These are phyloP conservation scores for Corymbia calophylla DNA, from an alignment of 441 rosid genomes.

Conservation along the genomic window DNA sequence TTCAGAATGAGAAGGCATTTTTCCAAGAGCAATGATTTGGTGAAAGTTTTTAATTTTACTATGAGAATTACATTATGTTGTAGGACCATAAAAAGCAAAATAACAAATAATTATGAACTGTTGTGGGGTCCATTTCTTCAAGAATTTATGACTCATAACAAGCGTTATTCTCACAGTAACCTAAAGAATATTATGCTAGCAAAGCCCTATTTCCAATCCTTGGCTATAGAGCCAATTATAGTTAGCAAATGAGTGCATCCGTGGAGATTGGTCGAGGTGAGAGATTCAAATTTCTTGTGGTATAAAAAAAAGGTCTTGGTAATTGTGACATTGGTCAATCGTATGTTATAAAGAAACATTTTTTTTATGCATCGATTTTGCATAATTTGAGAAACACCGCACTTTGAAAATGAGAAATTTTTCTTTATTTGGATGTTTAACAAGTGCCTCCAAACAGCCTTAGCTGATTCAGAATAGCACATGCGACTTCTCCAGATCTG, in stretches of 20 bases:
- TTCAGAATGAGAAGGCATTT: neutral
- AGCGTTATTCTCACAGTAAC: accelerated
- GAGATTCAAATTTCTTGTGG: neutral
- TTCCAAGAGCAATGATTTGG: neutral
- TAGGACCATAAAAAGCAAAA: no score
- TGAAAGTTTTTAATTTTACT: no score
- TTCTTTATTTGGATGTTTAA: neutral
- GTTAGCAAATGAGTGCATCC: neutral
- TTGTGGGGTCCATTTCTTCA: no score
- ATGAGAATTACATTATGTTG: accelerated
- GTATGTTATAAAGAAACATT: neutral
- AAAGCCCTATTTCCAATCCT: neutral
- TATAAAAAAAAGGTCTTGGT: neutral
- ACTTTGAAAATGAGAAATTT: neutral
- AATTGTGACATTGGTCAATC: neutral
- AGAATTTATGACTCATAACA: no score
- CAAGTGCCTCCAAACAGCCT: neutral
- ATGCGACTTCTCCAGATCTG: neutral
- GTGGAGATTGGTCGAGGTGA: neutral
- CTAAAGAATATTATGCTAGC: no score
- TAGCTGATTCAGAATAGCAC: neutral
- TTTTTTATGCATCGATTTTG: neutral
- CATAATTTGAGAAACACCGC: neutral
- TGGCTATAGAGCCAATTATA: neutral
- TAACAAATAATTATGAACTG: no score